Evolutionary conservation across 2,329 filamentous ascomycete genomes (phyloP), one percentile per base, ranked within the genome.

Genomic region (Laburnicola sp.): DNA sequence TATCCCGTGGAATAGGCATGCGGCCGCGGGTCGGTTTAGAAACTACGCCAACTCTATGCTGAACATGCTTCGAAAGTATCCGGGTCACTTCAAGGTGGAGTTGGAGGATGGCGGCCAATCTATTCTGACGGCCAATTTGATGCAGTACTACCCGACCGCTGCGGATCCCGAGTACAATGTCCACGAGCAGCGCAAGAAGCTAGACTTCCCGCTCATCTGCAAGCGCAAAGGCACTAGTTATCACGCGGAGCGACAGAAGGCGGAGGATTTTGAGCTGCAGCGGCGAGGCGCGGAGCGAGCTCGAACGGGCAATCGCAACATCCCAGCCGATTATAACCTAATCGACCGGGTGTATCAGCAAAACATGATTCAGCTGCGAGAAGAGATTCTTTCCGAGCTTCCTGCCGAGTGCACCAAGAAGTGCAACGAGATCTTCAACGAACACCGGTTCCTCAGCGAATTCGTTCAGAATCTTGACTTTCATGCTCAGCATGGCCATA

Each of bases 1-100:
- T 3, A 40, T 42, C 21, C 32, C 37, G 8, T 22, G 28, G 7
- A 41, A 26, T n/a, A 3, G 10, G 3, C 27, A 27, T 21, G 40
- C 38, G 2, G 27, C 3, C 23, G 31, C 27, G 2, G 48, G 48
- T 4, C n/a, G 21, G 23, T 48, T 25, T 21, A 11, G 27, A 2
- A 21, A 16, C 3, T 44, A 39, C 23, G 28, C 34, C 11, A 35
- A 45, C 9, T 27, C 32, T 10, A 11, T 36, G 11, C 11, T 16
- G 8, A 10, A 22, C 3, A 22, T 47, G 2, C 11, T 44, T n/a
- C 6, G 36, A 9, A 39, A 43, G 26, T 47, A 11, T 23, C 41
- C 51, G 6, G 10, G 43, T 16, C 45, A 54, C 34, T 50, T 43
- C 32, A 27, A 3, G 8, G 42, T 49, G 6, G 38, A 50, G 38